Conservation (phyloP, 192 early-diverging fungal genomes). For the Podila verticillata region DNA sequence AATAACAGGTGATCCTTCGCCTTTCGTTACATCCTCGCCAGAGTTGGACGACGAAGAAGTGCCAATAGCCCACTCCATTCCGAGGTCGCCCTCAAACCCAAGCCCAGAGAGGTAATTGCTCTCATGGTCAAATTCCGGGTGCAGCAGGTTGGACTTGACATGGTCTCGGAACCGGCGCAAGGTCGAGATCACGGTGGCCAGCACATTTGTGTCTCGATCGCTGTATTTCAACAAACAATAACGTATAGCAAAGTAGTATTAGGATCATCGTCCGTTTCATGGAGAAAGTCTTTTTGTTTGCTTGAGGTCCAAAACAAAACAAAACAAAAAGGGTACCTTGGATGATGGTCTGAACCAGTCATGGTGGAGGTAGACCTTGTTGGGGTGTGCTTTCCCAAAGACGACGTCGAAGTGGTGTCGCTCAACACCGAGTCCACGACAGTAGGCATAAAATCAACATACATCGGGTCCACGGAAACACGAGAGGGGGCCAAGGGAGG, state of each 20-base stretch:
- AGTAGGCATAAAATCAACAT: slow-evolving; percentile 5
- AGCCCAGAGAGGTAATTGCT: slow-evolving; percentile 9
- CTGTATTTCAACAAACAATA: background rate
- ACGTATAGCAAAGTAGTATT: background rate
- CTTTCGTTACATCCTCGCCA: background rate
- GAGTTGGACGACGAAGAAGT: background rate
- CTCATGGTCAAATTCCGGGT: slow-evolving; percentile 21
- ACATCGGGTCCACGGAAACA: background rate
- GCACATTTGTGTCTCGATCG: background rate
- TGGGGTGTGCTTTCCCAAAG: no score
- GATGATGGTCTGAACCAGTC: background rate
- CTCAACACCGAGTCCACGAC: background rate
- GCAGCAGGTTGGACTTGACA: slow-evolving; percentile 35
- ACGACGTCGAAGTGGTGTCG: no score
- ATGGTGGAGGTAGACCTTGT: background rate
- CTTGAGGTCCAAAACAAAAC: background rate
- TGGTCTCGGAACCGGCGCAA: slow-evolving; percentile 30
- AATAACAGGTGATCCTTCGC: background rate
- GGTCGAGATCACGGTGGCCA: slow-evolving; percentile 14
- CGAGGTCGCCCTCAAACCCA: slow-evolving; percentile 26
- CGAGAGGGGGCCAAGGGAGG: background rate
- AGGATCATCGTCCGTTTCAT: background rate
- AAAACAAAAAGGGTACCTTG: background rate
- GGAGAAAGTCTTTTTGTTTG: background rate
- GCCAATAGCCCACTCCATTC: slow-evolving; percentile 11